Evolutionary conservation across 140 eudicot species (phyloP).

Genomic region (Stevia rebaudiana): DNA sequence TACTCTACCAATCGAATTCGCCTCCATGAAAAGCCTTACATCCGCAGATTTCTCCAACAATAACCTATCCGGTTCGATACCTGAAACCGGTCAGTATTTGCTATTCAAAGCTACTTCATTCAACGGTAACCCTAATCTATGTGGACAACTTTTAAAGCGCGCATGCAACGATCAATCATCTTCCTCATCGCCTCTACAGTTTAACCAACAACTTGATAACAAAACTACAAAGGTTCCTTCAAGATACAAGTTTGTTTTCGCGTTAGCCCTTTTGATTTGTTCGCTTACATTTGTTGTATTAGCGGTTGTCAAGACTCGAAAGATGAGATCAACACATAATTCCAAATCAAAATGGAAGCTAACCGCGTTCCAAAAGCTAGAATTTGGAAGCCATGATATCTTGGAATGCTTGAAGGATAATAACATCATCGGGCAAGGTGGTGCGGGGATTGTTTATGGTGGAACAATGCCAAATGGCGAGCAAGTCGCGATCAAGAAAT

Average conservation of each 20-base stretch:
- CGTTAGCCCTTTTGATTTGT: slow-evolving; percentile 61
- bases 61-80: slow-evolving; percentile 61
- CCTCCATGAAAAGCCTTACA: slow-evolving; percentile 69
- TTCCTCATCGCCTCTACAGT: slow-evolving; percentile 19
- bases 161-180: slow-evolving; percentile 49
- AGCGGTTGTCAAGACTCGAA: slow-evolving; percentile 62
- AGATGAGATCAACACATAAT: slow-evolving; percentile 27
- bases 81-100: slow-evolving; percentile 58
- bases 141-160: slow-evolving; percentile 36
- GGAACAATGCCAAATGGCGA: slow-evolving; percentile 76
- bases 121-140: slow-evolving; percentile 63
- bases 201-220: slow-evolving; percentile 25
- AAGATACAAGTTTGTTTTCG: slow-evolving; percentile 56
- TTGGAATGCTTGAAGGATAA: slow-evolving; percentile 71
- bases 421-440: slow-evolving; percentile 73
- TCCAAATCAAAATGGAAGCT: slow-evolving; percentile 58
- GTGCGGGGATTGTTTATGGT: slow-evolving; percentile 69
- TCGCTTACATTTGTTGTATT: slow-evolving; percentile 52
- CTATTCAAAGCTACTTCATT: slow-evolving; percentile 56
- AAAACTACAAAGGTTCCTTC: slow-evolving; percentile 43
- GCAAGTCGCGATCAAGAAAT: slow-evolving; percentile 57
- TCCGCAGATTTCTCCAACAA: slow-evolving; percentile 77
- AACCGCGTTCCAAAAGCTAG: slow-evolving; percentile 68
- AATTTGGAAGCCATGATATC: slow-evolving; percentile 57
- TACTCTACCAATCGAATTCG: slow-evolving; percentile 57